Evolutionary conservation across 306 rosid genomes (phyloP), one percentile per base, ranked within the genome.

Genomic region (Oxytropis ochrocephala): DNA sequence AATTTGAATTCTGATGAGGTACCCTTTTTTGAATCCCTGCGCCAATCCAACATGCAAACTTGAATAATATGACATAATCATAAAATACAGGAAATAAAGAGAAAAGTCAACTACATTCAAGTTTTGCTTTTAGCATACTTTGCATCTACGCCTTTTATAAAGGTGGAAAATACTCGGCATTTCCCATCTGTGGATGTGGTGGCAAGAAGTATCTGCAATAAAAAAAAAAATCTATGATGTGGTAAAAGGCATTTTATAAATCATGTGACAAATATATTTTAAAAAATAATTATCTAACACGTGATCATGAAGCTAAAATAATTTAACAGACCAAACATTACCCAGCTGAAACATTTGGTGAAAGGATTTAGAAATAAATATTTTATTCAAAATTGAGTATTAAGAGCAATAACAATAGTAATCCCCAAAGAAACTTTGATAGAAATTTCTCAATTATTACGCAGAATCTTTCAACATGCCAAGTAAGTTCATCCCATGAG

Each of bases 111-210:
- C 11, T n/a, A 50, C 51, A 61, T 43, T 39, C 54, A 76, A 76
- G 46, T 68, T 59, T 66, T 72, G 43, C 46, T 57, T 19, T 48
- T 69, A 48, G 76, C 99, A 59, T 91, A 89, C 97, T 88, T 94
- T 66, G 92, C 74, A 73, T 91, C 99, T 58, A 94, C 92, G 19
- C 91, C 97, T 83, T 91, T 94, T 54, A 94, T 91, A 73, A 87
- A 87, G 75, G 99, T 91, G 84, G 91, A 81, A 75, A 94, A 94
- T 14, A 94, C 85, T 50, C 95, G 76, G 78, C 99, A 94, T 79
- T 94, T 91, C 68, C 97, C 99, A 79, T 94, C 99, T 10, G 99
- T 87, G 24, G 97, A 94, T 80, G 99, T 84, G 12, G 99, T 81
- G 10, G 99, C 99, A 67, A 94, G 92, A 79, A 94, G 89, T 75